Percentiles rank a stretch among this genome's conserved stretches.
Conservation (phyloP, 1,139 yeast species). For the Zygoascus sp. region DNA sequence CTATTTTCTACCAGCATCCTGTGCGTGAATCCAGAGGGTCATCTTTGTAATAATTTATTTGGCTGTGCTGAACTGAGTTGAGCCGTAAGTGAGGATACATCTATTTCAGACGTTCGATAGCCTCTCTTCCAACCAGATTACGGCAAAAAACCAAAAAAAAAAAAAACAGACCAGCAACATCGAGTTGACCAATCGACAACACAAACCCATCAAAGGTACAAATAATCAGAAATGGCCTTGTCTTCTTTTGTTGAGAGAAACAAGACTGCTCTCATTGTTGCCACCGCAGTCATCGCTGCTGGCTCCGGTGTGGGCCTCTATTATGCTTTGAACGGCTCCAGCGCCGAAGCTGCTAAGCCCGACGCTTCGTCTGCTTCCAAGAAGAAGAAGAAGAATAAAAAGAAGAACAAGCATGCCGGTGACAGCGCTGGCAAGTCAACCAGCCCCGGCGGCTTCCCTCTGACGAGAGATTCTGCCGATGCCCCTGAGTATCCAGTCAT, state of each 20-base stretch:
- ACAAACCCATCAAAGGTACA: not conserved
- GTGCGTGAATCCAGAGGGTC: not conserved
- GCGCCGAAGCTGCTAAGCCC: conserved; percentile 2
- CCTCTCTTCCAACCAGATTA: too few relatives aligned
- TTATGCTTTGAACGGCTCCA: conserved; percentile 22
- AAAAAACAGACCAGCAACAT: too few relatives aligned
- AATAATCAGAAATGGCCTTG: conserved; percentile 8
- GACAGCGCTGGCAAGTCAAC: conserved; percentile 7
- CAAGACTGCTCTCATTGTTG: conserved; percentile 32
- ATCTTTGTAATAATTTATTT: not conserved
- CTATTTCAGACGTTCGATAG: too few relatives aligned
- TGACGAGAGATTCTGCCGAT: conserved; percentile 23
- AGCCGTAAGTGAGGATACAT: too few relatives aligned
- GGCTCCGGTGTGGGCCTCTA: conserved; percentile 34
- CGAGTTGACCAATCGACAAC: not conserved
- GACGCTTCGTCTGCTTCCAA: conserved; percentile 10
- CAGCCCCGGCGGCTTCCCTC: conserved; percentile 15
- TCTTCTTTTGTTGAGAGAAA: conserved; percentile 23
- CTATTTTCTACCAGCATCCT: not conserved
- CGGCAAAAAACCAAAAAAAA: too few relatives aligned
- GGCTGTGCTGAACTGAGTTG: too few relatives aligned
- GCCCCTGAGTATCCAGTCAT: conserved; percentile 33
- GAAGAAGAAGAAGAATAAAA: conserved; percentile 29
- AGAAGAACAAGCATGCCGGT: conserved; percentile 22
- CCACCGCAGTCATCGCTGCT: conserved; percentile 31